Evolutionary conservation across 805 yeast species (phyloP).

Genomic region (Debaryomyces maramus): DNA sequence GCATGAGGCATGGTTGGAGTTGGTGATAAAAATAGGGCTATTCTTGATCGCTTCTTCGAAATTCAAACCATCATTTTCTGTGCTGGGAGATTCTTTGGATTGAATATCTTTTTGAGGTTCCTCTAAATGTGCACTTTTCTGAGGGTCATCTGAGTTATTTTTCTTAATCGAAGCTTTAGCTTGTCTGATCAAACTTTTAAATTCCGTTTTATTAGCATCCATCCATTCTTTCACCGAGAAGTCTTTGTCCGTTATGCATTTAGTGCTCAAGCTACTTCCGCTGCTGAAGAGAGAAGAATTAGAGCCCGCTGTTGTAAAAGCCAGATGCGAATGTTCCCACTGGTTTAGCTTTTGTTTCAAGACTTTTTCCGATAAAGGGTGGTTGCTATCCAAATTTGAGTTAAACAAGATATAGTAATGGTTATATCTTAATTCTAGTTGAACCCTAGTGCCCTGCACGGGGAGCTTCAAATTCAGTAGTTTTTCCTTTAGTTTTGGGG

Average conservation of each 20-base stretch:
- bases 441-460: constrained; percentile 59
- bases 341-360: constrained; percentile 56
- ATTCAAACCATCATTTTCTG: constrained; percentile 1
- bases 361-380: constrained; percentile 58
- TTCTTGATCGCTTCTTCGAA: constrained; percentile 7
- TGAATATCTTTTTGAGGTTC: not conserved
- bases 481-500: constrained; percentile 60
- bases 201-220: constrained; percentile 38
- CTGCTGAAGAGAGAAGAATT: constrained; percentile 24
- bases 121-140: no score
- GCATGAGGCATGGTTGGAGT: no score
- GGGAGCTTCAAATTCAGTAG: constrained; percentile 56
- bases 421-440: constrained; percentile 68
- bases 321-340: constrained; percentile 61
- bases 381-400: constrained; percentile 71
- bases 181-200: constrained; percentile 33
- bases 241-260: constrained; percentile 44
- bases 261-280: constrained; percentile 20
- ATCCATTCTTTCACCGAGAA: constrained; percentile 50
- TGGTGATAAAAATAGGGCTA: constrained; percentile 6
- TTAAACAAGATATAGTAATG: constrained; percentile 79
- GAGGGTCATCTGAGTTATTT: not conserved
- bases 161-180: constrained; percentile 30
- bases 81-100: not conserved
- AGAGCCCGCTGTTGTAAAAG: constrained; percentile 21